phyloP scores from a whole-genome alignment of 1,139 yeast genomes.

The Debaryomyces coudertii region DNA sequence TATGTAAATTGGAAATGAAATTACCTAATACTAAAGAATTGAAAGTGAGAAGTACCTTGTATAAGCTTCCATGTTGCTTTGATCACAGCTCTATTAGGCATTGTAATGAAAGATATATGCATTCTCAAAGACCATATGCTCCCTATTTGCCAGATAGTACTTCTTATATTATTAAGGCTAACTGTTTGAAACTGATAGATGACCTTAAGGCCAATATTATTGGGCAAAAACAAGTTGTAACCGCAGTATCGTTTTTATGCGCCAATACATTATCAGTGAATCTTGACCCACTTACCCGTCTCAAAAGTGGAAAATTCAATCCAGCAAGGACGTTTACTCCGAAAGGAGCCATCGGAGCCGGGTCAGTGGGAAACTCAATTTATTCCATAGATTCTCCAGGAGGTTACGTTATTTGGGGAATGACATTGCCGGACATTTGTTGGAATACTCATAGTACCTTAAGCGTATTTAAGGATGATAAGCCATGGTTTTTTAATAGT shows the following conservation, averaged over 20 bases:
- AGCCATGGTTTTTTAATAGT: slow-evolving; percentile 37
- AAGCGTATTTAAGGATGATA: slow-evolving; percentile 18
- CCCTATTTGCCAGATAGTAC: slow-evolving; percentile 38
- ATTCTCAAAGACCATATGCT: slow-evolving; percentile 41
- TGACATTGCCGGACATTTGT: slow-evolving; percentile 37
- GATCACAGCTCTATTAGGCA: slow-evolving; percentile 34
- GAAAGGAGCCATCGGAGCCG: slow-evolving; percentile 38
- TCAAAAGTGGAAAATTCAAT: slow-evolving; percentile 37
- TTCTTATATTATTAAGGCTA: slow-evolving; percentile 35
- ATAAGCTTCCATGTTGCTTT: slow-evolving; percentile 33
- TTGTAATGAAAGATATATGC: slow-evolving; percentile 36
- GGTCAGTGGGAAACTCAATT: slow-evolving; percentile 37
- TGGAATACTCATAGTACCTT: slow-evolving; percentile 39
- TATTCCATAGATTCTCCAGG: slow-evolving; percentile 44
- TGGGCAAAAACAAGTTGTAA: slow-evolving; percentile 33
- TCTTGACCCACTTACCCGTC: slow-evolving; percentile 36
- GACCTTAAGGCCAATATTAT: slow-evolving; percentile 31
- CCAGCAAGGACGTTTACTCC: slow-evolving; percentile 44
- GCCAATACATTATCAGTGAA: slow-evolving; percentile 37
- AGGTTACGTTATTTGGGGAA: slow-evolving; percentile 44
- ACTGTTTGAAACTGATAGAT: slow-evolving; percentile 27
- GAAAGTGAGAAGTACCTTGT: slow-evolving; percentile 32
- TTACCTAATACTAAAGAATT: slow-evolving; percentile 34
- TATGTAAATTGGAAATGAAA: slow-evolving; percentile 25
- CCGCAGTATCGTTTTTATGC: slow-evolving; percentile 41